Base-by-base conservation (phyloP, 768 basidiomycete species). In the Mycena leptocephala region DNA sequence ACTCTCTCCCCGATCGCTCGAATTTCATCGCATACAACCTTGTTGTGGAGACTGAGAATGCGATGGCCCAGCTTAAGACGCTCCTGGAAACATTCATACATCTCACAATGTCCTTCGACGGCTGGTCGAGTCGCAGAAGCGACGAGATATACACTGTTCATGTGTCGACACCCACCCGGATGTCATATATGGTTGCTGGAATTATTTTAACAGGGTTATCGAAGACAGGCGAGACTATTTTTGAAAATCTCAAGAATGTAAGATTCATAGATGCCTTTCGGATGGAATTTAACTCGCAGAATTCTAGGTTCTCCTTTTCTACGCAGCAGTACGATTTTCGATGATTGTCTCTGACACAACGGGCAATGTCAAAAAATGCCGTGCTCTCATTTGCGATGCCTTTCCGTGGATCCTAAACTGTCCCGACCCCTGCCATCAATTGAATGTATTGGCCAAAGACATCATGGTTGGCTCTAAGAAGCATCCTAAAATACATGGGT, bases 391-490 rank as follows among this genome's bases (percentile, higher is more conserved):
- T 10, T 81, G 76, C 39, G 30, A 46, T 3, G 48, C 58, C 5
- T 76, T 35, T 20, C 80, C 80, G 3, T 78, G 79, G 64, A 81
- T 80, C 13, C 24, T 81, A 0, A 81, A 79, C 51, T 63, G 79
- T 16, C 76, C 76, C 6, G 77, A 81, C 30, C 74, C 74, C 0
- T 76, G 75, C 32, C 79, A 81, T 48, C 71, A 76, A 28, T 65
- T 81, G 10, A 79, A 79, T 59, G 71, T 79, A 0, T 62, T 76
- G 11, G 43, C 71, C 5, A 81, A 80, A 64, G 74, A 78, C 18
- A 58, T 80, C 20, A 74, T 78, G 20, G 20, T 75, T 20, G 77
- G 77, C 20, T 75, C 77, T 2, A 78, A 78, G 28, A 75, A 41
- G 7, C 30, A 55, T 65, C 58, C 73, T 10, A 78, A 78, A 39